Percentiles rank a stretch among this genome's conserved stretches.
Evolutionary conservation across 305 asterid species (phyloP).

Genomic region (Rubia peregrina): DNA sequence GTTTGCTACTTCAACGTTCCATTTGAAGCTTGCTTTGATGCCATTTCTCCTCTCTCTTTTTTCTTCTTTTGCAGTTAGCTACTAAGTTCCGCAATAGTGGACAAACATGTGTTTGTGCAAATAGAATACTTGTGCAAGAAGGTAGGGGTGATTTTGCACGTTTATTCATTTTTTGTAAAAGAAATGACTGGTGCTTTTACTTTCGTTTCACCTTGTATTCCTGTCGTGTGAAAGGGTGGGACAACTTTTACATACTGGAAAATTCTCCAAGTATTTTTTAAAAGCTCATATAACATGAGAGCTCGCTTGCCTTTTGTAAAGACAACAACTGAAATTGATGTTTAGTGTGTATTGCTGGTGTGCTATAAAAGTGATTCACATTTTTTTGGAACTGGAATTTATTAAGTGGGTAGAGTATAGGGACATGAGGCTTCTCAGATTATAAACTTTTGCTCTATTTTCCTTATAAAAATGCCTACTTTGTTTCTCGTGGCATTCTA

Average conservation of each 20-base stretch:
- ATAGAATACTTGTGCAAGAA: slow-evolving; percentile 92
- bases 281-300: neutral
- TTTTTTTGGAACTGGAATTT: neutral
- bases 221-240: neutral
- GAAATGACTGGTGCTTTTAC: neutral
- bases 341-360: neutral
- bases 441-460: neutral
- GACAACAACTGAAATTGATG: neutral
- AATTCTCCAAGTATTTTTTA: neutral
- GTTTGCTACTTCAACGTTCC: neutral
- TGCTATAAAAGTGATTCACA: neutral
- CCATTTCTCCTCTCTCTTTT: slow-evolving; percentile 25
- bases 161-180: slow-evolving; percentile 12
- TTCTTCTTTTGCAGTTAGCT: slow-evolving; percentile 51
- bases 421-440: neutral
- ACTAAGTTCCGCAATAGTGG: slow-evolving; percentile 97
- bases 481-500: neutral
- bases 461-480: neutral
- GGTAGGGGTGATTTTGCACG: slow-evolving; percentile 39
- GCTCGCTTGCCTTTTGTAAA: neutral
- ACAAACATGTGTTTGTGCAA: slow-evolving; percentile 97
- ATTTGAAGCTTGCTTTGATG: neutral
- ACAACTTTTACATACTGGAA: slow-evolving; percentile 1
- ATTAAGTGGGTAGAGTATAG: neutral
- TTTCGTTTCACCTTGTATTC: neutral